phyloP scores from a whole-genome alignment of 2,329 filamentous ascomycete genomes.

The Onygenales sp. region DNA sequence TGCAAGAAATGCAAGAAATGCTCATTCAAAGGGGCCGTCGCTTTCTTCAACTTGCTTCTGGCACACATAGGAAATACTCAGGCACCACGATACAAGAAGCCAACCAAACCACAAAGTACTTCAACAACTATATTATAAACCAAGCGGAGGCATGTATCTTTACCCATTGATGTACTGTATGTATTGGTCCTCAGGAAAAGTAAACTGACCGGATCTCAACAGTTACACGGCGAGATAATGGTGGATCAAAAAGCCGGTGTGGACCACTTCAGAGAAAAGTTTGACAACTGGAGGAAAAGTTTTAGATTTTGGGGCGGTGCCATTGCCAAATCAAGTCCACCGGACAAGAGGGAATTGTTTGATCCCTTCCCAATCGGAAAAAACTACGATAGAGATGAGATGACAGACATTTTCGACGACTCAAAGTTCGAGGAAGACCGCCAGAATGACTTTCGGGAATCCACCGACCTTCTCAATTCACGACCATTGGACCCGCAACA shows the following conservation, averaged over 20 bases:
- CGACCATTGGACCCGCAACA: neutral
- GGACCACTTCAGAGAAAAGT: neutral
- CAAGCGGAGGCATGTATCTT: neutral
- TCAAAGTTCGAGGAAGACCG: conserved; percentile 2
- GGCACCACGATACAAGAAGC: neutral
- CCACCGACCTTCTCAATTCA: neutral
- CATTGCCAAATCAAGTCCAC: neutral
- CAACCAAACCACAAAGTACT: neutral
- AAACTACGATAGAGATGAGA: neutral
- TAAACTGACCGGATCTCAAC: neutral
- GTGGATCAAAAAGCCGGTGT: neutral
- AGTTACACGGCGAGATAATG: neutral
- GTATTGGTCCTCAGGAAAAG: no score
- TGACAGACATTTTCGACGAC: conserved; percentile 1
- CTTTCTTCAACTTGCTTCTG: neutral
- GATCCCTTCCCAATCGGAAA: neutral
- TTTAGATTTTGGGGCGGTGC: neutral
- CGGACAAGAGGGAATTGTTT: neutral
- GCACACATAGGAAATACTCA: neutral
- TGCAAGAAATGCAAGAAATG: neutral
- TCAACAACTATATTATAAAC: neutral
- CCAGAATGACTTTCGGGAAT: neutral
- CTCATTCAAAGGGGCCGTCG: neutral
- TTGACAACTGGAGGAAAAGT: neutral
- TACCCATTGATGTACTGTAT: neutral